Evolutionary conservation across 805 yeast species (phyloP).

Genomic region (Ogataea salicorniae): DNA sequence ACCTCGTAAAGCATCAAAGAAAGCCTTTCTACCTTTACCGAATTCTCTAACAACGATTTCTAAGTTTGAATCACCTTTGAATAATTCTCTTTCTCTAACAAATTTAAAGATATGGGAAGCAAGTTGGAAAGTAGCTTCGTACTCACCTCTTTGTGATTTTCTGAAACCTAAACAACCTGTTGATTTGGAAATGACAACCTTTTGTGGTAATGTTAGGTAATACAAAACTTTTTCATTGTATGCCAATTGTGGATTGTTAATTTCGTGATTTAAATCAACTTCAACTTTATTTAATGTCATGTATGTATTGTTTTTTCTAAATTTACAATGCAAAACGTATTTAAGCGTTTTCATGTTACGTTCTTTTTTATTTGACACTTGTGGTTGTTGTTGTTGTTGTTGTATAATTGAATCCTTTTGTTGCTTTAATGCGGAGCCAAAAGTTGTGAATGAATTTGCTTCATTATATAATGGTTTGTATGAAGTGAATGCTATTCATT

Average conservation of each 20-base stretch:
- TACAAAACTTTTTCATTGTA: slow-evolving; percentile 71
- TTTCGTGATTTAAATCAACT: slow-evolving; percentile 55
- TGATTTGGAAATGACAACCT: slow-evolving; percentile 58
- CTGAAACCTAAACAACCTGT: slow-evolving; percentile 89
- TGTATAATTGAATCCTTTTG: slow-evolving; percentile 8
- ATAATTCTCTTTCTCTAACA: slow-evolving; percentile 50
- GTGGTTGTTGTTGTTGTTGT: slow-evolving; percentile 2
- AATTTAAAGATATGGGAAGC: slow-evolving; percentile 64
- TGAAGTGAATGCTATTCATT: slow-evolving; percentile 1
- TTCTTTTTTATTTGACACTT: slow-evolving; percentile 8
- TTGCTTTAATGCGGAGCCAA: slow-evolving; percentile 24
- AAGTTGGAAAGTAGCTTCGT: slow-evolving; percentile 89
- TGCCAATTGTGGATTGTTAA: slow-evolving; percentile 49
- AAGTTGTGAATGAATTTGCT: slow-evolving; percentile 12
- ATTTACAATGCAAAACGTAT: slow-evolving; percentile 70
- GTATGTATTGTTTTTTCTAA: slow-evolving; percentile 79
- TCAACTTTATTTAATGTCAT: slow-evolving; percentile 68
- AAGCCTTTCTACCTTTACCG: slow-evolving; percentile 88
- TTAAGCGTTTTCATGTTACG: slow-evolving; percentile 37
- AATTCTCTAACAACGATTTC: slow-evolving; percentile 78
- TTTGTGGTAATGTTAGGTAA: slow-evolving; percentile 75
- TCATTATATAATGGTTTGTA: slow-evolving; percentile 1
- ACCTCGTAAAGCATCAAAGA: slow-evolving; percentile 77
- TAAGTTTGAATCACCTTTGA: slow-evolving; percentile 43
- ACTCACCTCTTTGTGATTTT: slow-evolving; percentile 85